These are phyloP conservation scores for Cladobotryum mycophilum DNA, from an alignment of 2,329 filamentous ascomycete species.

Conservation along the genomic window DNA sequence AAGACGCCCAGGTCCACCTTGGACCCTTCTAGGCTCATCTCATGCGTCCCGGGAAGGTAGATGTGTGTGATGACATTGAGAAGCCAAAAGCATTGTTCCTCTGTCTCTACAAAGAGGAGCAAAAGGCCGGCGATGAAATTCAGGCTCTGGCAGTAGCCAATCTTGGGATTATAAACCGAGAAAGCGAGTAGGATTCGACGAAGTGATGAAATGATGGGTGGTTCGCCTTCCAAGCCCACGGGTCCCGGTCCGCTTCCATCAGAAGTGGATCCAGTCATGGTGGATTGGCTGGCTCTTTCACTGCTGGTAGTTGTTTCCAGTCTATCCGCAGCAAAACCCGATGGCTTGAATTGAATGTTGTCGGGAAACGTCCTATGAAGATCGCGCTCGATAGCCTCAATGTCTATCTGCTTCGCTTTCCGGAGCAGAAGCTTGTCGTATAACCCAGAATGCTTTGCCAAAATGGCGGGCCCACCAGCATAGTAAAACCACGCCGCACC, in stretches of 20 bases:
- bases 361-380: constrained; percentile 92
- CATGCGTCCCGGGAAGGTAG: constrained; percentile 87
- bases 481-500: constrained; percentile 98
- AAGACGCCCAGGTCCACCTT: constrained; percentile 92
- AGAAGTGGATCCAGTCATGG: constrained; percentile 25
- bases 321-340: constrained; percentile 17
- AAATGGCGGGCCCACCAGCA: constrained; percentile 73
- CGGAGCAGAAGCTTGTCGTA: constrained; percentile 66
- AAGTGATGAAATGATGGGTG: constrained; percentile 71
- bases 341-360: constrained; percentile 81
- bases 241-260: constrained; percentile 31
- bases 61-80: constrained; percentile 85
- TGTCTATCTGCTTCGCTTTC: constrained; percentile 63
- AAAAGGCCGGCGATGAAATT: constrained; percentile 91
- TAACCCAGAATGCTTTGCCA: constrained; percentile 68
- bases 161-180: constrained; percentile 80
- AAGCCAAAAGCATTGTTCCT: constrained; percentile 89
- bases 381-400: constrained; percentile 89
- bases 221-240: constrained; percentile 49
- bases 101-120: constrained; percentile 77
- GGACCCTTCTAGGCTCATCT: constrained; percentile 80
- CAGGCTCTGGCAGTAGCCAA: constrained; percentile 92
- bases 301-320: constrained; percentile 27
- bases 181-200: constrained; percentile 85
- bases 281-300: constrained; percentile 31